Percentiles rank a stretch among this genome's conserved stretches.
Evolutionary conservation across 805 yeast species (phyloP).

Genomic region (Vanderwaltozyma yarrowii): DNA sequence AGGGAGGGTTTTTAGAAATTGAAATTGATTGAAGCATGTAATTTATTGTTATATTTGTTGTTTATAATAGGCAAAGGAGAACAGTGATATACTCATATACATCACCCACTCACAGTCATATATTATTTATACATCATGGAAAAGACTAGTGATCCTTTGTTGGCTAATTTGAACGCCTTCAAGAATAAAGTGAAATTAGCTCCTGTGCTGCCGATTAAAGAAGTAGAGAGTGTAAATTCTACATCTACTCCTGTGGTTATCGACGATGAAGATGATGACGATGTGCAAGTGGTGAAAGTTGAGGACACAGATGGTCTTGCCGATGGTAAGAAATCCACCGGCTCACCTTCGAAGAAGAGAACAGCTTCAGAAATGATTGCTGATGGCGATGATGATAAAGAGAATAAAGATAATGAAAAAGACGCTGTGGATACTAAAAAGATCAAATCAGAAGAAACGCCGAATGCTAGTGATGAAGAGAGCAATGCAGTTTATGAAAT

Average conservation of each 20-base stretch:
- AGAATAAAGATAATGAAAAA: not conserved
- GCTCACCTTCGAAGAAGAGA: conserved; percentile 5
- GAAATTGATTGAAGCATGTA: not conserved
- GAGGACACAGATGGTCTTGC: not conserved
- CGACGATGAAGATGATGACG: conserved; percentile 7
- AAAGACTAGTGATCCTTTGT: conserved; percentile 30
- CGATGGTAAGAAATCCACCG: not conserved
- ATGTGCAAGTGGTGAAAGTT: conserved; percentile 8
- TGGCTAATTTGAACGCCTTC: conserved; percentile 56
- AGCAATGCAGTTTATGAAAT: not conserved
- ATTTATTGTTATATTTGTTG: too few relatives aligned
- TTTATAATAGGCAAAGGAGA: too few relatives aligned
- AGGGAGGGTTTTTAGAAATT: not conserved
- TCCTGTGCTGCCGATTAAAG: conserved; percentile 38
- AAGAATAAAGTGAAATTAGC: conserved; percentile 50
- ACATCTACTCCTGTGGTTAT: not conserved
- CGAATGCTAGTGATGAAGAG: not conserved
- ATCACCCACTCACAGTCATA: too few relatives aligned
- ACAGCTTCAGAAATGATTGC: conserved; percentile 11
- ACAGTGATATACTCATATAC: too few relatives aligned
- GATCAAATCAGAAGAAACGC: not conserved
- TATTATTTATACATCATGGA: not conserved
- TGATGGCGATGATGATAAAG: conserved; percentile 11
- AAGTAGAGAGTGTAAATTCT: conserved; percentile 6
- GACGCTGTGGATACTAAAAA: not conserved